Base-by-base conservation (phyloP, 1,284 basidiomycete genomes). In the Fomitopsis palustris region DNA sequence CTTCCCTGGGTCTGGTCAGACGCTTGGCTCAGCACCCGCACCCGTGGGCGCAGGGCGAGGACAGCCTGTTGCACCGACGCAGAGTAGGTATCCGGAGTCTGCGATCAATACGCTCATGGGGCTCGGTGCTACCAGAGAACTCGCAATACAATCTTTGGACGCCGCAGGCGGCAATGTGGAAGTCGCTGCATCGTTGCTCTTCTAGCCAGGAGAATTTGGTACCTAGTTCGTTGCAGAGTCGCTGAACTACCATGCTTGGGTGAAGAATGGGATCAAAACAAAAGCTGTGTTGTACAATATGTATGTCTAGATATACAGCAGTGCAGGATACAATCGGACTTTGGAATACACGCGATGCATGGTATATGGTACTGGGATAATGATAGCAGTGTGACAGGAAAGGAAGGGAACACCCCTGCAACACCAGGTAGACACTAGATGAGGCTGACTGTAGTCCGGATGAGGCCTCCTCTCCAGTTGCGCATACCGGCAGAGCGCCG, bases 161-260 rank as follows among this genome's bases (percentile, higher is more conserved):
- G 91, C 92, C 5, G 83, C 92, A 1, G 86, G 85, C 1, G 96
- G 96, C 1, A 94, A 96, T 68, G 78, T 95, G 6, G 94, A 98
- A 61, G 78, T 92, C 19, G 95, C 96, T 3, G 95, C 93, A 4
- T 93, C 92, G 37, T 76, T 96, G 72, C 74, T 97, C 54, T 98
- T 98, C 71, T 89, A 73, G 33, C 29, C 10, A 42, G 54, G 4
- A 61, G 23, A 10, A 14, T 7, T 23, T 3, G n/a, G 19, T 25
- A 7, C 21, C 10, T 47, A 25, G 53, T 21, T 8, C 39, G 52
- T 53, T 37, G 54, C 51, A 49, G 29, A 53, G n/a, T 19, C 42
- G 19, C 38, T 23, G 4, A 25, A 23, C 54, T 27, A 25, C 17
- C 8, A 27, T 47, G 25, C 25, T 23, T 47, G 25, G 45, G 12